These are phyloP conservation scores for Arthrobotrys conoides DNA, from an alignment of 2,329 filamentous ascomycete genomes.

Conservation along the genomic window DNA sequence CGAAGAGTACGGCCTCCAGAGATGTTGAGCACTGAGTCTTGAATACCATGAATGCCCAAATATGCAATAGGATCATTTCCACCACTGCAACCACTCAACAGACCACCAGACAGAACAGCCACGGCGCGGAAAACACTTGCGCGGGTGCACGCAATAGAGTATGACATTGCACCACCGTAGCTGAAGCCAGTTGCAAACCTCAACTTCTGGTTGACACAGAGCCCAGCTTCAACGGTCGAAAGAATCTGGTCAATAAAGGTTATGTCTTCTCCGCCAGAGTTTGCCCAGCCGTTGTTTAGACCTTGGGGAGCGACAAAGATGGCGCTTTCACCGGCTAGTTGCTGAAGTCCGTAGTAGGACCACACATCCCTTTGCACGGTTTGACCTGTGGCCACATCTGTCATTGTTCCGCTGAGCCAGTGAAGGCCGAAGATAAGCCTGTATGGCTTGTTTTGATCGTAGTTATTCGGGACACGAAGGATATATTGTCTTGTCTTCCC, in stretches of 20 bases:
- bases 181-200: slow-evolving; percentile 69
- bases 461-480: slow-evolving; percentile 67
- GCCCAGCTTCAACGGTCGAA: slow-evolving; percentile 66
- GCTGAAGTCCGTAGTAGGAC: slow-evolving; percentile 68
- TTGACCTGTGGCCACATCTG: slow-evolving; percentile 66
- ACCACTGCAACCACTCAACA: slow-evolving; percentile 66
- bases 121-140: slow-evolving; percentile 68
- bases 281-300: slow-evolving; percentile 68
- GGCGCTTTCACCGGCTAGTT: slow-evolving; percentile 66
- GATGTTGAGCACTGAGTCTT: slow-evolving; percentile 67
- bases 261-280: slow-evolving; percentile 68
- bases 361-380: slow-evolving; percentile 28
- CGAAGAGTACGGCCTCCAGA: slow-evolving; percentile 29
- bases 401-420: slow-evolving; percentile 67
- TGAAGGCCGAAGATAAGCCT: slow-evolving; percentile 69
- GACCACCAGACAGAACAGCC: slow-evolving; percentile 66
- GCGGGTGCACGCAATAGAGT: slow-evolving; percentile 68
- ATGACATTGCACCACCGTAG: slow-evolving; percentile 69
- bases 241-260: slow-evolving; percentile 68
- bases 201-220: slow-evolving; percentile 68
- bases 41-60: slow-evolving; percentile 67
- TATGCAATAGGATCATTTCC: slow-evolving; percentile 68
- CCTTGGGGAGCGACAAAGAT: slow-evolving; percentile 69
- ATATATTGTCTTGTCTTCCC: slow-evolving; percentile 67
- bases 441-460: slow-evolving; percentile 67